Percentiles rank a stretch among this genome's conserved stretches.
Conservation (phyloP, 1,284 basidiomycete species). For the Laetiporus sulphureus region DNA sequence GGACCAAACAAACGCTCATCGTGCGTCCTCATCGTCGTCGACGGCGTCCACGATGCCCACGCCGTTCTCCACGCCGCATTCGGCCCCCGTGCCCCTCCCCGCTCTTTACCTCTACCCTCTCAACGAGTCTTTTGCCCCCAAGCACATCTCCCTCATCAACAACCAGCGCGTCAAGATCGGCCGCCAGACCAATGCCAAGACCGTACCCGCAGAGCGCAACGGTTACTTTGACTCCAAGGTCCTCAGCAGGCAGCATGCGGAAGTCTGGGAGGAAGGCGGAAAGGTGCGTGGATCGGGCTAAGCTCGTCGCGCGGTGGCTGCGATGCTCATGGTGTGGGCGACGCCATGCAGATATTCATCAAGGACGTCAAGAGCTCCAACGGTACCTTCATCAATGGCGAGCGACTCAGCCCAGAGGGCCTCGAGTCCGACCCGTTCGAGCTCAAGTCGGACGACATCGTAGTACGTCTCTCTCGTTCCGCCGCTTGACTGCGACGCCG, state of each 20-base stretch:
- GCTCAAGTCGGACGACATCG: conserved; percentile 91
- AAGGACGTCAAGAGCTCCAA: conserved; percentile 98
- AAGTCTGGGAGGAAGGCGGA: conserved; percentile 91
- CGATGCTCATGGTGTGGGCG: neutral
- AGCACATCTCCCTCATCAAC: conserved; percentile 84
- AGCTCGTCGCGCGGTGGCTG: neutral
- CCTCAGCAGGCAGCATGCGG: conserved; percentile 91
- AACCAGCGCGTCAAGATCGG: conserved; percentile 88
- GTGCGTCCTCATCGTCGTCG: conserved; percentile 23
- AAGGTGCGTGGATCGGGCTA: conserved; percentile 49
- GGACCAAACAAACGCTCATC: conserved; percentile 15
- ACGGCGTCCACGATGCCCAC: conserved; percentile 29
- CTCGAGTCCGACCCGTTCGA: conserved; percentile 92
- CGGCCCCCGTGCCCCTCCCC: conserved; percentile 37
- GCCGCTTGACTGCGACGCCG: too few species aligned
- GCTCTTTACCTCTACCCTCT: conserved; percentile 91
- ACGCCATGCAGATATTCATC: conserved; percentile 75
- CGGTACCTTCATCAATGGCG: conserved; percentile 97
- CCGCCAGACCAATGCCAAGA: conserved; percentile 97
- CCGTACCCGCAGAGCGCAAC: conserved; percentile 89
- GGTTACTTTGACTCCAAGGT: conserved; percentile 99
- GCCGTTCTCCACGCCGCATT: conserved; percentile 26
- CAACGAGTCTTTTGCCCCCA: conserved; percentile 94
- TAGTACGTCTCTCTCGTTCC: conserved; percentile 52
- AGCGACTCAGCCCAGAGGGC: conserved; percentile 85